Percentiles rank a stretch among this genome's conserved stretches.
These are phyloP conservation scores for Nemania abortiva DNA, from an alignment of 2,329 filamentous ascomycete genomes.

Conservation along the genomic window DNA sequence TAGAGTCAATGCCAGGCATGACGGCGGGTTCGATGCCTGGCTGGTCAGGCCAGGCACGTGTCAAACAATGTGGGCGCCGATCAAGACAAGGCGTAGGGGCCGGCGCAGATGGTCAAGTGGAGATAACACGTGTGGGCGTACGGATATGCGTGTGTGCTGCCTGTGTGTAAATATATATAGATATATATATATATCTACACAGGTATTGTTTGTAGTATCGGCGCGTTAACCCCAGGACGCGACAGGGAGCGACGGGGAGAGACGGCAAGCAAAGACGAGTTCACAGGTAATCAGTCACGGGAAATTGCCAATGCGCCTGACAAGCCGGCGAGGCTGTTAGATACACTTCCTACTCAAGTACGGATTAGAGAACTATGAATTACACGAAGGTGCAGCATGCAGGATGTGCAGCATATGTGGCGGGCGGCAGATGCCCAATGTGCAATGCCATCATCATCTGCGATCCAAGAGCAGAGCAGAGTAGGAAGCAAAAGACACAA, in stretches of 20 bases:
- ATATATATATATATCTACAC: neutral
- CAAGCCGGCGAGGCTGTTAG: conserved; percentile 28
- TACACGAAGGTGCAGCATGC: conserved; percentile 17
- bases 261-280: conserved; percentile 17
- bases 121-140: neutral
- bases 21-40: conserved; percentile 36
- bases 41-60: conserved; percentile 30
- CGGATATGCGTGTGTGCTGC: neutral
- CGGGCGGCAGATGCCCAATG: neutral
- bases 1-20: conserved; percentile 50
- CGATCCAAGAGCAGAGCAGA: conserved; percentile 5
- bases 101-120: neutral
- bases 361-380: conserved; percentile 38
- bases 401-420: neutral
- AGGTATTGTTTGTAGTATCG: conserved; percentile 10
- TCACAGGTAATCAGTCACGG: conserved; percentile 35
- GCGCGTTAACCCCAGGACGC: conserved; percentile 10
- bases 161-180: neutral
- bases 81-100: conserved; percentile 12
- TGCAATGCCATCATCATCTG: conserved; percentile 10
- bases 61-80: conserved; percentile 23
- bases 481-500: conserved; percentile 2
- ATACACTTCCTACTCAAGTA: conserved; percentile 32
- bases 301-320: conserved; percentile 23
- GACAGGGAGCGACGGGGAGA: conserved; percentile 10